Base-by-base conservation (phyloP, 2,329 filamentous ascomycete species). In the Fusarium musae region DNA sequence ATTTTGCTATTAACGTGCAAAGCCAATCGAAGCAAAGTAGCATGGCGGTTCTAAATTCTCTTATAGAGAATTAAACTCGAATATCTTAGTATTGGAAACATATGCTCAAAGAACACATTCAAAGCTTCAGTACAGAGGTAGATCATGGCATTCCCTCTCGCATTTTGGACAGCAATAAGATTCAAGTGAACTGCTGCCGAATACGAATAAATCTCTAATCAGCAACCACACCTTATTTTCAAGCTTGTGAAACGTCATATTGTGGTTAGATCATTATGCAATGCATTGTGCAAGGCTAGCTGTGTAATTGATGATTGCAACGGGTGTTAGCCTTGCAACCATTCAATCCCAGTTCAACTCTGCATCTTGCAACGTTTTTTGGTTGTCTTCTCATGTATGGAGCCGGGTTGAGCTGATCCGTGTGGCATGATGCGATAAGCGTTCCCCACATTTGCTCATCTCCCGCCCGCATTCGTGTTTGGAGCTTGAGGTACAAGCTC, bases 361-460 rank as follows among this genome's bases (percentile, higher is more conserved):
- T 36, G 32, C 59, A 66, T 53, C 26, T 63, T 12, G 43, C 39
- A 70, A 36, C 59, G 46, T 26, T n/a, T 49, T 57, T 59, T 66
- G 53, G 23, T 40, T 30, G 28, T 39, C 59, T 64, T 68, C 30
- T 59, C 26, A 57, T 73, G 66, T 64, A 58, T 39, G 42, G 32
- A 47, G 42, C 59, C 72, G 58, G 47, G 59, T 36, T 63, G 57
- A 46, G 63, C 50, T 63, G 57, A 56, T 68, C 37, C 66, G 65
- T 66, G 68, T 77, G 73, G 78, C 75, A 70, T 73, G 72, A 78
- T 78, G 62, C 66, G 53, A 66, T 68, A 63, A 50, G 59, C 28
- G 59, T 60, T 73, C 70, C 60, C 76, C 75, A 77, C 75, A 74
- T 77, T 54, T 69, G 59, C 36, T 47, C 66, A 44, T 65, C 37